Base-by-base conservation (phyloP, 1,284 basidiomycete genomes). In the Gymnopus androsaceus region DNA sequence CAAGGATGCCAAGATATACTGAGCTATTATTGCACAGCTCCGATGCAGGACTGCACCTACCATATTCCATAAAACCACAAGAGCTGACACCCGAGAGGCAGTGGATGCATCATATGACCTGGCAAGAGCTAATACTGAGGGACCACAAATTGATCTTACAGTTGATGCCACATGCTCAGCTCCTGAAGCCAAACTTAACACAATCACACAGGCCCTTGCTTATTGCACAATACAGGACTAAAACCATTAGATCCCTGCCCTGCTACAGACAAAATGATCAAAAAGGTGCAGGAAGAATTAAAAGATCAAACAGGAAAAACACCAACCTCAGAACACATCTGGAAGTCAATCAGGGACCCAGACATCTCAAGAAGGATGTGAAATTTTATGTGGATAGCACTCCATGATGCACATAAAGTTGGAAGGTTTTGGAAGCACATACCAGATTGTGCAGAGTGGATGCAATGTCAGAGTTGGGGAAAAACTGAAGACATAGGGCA, bases 331-430 rank as follows among this genome's bases (percentile, higher is more conserved):
- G 15, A n/a, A 19, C 28, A 25, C 12, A 57, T 61, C 30, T 62
- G 63, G 59, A 52, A 44, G 44, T 42, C 55, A n/a, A 53, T 58
- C 3, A 15, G 59, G 9, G 21, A 42, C n/a, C 56, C 54, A 53
- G n/a, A n/a, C n/a, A n/a, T n/a, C n/a, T n/a, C n/a, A n/a, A n/a
- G n/a, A n/a, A n/a, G n/a, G n/a, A n/a, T n/a, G n/a, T n/a, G n/a
- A n/a, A n/a, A n/a, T n/a, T n/a, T n/a, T n/a, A n/a, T n/a, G n/a
- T n/a, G n/a, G n/a, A n/a, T n/a, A n/a, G n/a, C n/a, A n/a, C n/a
- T n/a, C n/a, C n/a, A n/a, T n/a, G n/a, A n/a, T n/a, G n/a, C n/a
- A n/a, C n/a, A n/a, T n/a, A n/a, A n/a, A n/a, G n/a, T n/a, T n/a
- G n/a, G n/a, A n/a, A n/a, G n/a, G n/a, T n/a, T n/a, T n/a, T n/a